Evolutionary conservation across 257 asterid species (phyloP), one percentile per base, ranked within the genome.

Genomic region (Nemophila menziesii): DNA sequence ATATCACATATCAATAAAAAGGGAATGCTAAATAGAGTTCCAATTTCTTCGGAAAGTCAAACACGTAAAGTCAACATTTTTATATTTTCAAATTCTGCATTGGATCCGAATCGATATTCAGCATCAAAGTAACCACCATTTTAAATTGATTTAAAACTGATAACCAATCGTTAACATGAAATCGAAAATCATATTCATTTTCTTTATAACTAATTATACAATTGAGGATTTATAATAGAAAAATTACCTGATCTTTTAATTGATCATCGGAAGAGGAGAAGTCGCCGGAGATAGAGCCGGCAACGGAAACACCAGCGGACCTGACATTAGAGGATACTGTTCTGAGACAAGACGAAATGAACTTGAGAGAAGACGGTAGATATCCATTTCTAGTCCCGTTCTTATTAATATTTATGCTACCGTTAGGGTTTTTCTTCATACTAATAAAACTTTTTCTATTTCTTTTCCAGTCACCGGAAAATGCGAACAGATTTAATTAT

Each of bases 321-420:
- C 70, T 65, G n/a, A 70, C 78, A 58, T 70, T 70, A 19, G 67
- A 57, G 17, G 78, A 65, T 38, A 70, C 78, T 40, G 73, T 70
- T 39, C 66, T 65, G 58, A 70, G 62, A 48, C 78, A 70, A 27
- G 78, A 70, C 10, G 78, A 62, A n/a, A 70, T 70, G 43, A 70
- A 70, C 73, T 65, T 70, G 48, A 70, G 47, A 39, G 78, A 70
- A 62, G 47, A 61, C 9, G 78, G 78, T 27, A 70, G 42, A 52
- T 65, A 62, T 21, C 73, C 67, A 59, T 65, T 58, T 9, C 52
- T 22, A 17, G 21, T 39, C 1, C 64, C 67, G 47, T 61, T 65
- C 59, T 43, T 55, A 39, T 20, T 50, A 55, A 61, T 55, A 39
- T 20, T 50, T 52, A 61, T 65, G 16, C 21, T 43, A 8, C 39